Percentiles rank a stretch among this genome's conserved stretches.
Conservation (phyloP, 805 yeast genomes). For the Maudiozyma turicensis region DNA sequence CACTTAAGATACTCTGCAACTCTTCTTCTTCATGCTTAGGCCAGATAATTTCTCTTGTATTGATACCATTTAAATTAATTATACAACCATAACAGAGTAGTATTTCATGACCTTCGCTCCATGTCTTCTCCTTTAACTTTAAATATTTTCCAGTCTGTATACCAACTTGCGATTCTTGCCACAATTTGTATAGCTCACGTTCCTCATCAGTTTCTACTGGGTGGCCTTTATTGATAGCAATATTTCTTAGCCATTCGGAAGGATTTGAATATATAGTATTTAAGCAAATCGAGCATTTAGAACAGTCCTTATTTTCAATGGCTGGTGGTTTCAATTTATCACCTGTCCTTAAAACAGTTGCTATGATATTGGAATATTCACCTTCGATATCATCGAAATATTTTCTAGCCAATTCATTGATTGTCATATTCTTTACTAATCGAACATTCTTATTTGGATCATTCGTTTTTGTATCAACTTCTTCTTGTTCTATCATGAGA, state of each 20-base stretch:
- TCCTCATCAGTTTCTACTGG: conserved; percentile 39
- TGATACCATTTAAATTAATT: conserved; percentile 44
- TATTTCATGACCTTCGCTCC: conserved; percentile 12
- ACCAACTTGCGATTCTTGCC: conserved; percentile 25
- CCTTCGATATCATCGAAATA: conserved; percentile 66
- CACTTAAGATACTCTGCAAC: conserved; percentile 35
- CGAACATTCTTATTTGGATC: conserved; percentile 1
- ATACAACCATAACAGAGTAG: conserved; percentile 71
- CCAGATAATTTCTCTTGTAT: conserved; percentile 33
- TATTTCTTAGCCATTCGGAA: conserved; percentile 53
- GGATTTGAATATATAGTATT: conserved; percentile 47
- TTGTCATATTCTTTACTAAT: conserved; percentile 57
- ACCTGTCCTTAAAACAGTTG: conserved; percentile 88
- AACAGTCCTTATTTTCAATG: conserved; percentile 8
- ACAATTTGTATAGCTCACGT: conserved; percentile 25
- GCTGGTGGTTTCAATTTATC: conserved; percentile 54
- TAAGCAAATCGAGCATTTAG: conserved; percentile 50
- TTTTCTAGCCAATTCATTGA: conserved; percentile 64
- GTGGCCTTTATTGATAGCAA: conserved; percentile 52
- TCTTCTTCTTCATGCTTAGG: conserved; percentile 25
- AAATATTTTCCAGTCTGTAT: conserved; percentile 11
- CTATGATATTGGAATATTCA: conserved; percentile 79
- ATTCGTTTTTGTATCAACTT: conserved; percentile 31
- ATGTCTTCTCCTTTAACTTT: conserved; percentile 15
- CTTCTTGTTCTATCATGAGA: conserved; percentile 13